Conservation (phyloP, 2,329 filamentous ascomycete genomes). For the Talaromyces sp. region DNA sequence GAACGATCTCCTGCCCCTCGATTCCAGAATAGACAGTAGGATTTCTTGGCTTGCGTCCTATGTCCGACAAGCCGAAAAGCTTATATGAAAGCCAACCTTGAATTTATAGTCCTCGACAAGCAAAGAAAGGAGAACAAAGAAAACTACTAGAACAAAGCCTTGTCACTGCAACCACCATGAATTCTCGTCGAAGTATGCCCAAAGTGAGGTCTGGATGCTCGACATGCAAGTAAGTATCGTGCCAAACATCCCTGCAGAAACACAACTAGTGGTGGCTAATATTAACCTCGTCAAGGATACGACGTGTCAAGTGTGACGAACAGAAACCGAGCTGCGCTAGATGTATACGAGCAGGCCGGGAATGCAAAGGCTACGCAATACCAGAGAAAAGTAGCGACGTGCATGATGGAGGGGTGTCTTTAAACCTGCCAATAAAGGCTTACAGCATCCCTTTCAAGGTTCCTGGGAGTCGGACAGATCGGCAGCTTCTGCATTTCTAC, state of each 20-base stretch:
- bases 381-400: background rate
- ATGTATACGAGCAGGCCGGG: conserved; percentile 18
- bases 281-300: conserved; percentile 10
- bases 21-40: background rate
- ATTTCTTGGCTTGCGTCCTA: background rate
- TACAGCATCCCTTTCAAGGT: conserved; percentile 22
- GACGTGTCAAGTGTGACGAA: conserved; percentile 25
- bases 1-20: background rate
- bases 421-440: conserved; percentile 6
- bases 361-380: conserved; percentile 19
- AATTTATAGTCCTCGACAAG: background rate
- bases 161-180: background rate
- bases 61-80: background rate
- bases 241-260: background rate
- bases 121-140: background rate
- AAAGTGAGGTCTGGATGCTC: background rate
- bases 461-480: conserved; percentile 19
- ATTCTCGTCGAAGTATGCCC: background rate
- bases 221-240: background rate
- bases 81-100: background rate
- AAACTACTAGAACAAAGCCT: background rate
- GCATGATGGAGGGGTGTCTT: background rate
- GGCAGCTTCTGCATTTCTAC: conserved; percentile 21
- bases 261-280: conserved; percentile 1
- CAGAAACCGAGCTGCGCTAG: conserved; percentile 18